Evolutionary conservation across 2,329 filamentous ascomycete genomes (phyloP).

Genomic region (Immersiporthe knoxdaviesiana): DNA sequence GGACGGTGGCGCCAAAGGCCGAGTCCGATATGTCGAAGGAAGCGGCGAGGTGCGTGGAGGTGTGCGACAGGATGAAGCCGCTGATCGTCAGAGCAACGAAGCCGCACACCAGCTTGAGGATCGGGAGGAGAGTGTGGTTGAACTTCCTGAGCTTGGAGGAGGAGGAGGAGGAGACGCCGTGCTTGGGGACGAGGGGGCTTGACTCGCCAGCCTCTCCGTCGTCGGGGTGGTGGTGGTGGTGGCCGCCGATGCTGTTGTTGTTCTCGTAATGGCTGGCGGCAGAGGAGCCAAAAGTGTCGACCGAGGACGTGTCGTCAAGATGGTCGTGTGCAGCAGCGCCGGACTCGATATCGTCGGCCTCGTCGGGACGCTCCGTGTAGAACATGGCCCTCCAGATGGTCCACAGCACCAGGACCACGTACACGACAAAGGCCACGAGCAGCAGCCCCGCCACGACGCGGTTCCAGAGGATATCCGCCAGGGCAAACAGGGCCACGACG

Average conservation of each 20-base stretch:
- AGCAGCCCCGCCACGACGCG: conserved; percentile 42
- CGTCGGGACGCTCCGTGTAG: conserved; percentile 43
- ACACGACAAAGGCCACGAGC: conserved; percentile 47
- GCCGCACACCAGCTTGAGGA: conserved; percentile 21
- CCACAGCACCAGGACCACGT: conserved; percentile 48
- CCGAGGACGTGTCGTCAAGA: conserved; percentile 31
- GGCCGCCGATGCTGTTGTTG: neutral
- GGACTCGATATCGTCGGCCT: conserved; percentile 36
- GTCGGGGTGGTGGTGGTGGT: too few species aligned
- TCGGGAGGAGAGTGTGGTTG: conserved; percentile 22
- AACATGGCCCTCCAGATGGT: conserved; percentile 49
- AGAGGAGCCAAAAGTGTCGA: conserved; percentile 48
- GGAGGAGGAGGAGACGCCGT: neutral
- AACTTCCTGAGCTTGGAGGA: conserved; percentile 12
- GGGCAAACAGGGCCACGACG: conserved; percentile 40
- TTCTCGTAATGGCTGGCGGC: conserved; percentile 38
- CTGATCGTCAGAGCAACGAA: conserved; percentile 50
- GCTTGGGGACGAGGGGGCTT: conserved; percentile 19
- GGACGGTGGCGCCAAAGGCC: conserved; percentile 27
- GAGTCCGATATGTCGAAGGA: conserved; percentile 31
- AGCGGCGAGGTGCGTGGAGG: conserved; percentile 27
- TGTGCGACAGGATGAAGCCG: conserved; percentile 29
- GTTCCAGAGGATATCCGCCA: conserved; percentile 34
- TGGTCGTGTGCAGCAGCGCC: conserved; percentile 35
- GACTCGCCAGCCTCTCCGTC: conserved; percentile 22